Conservation (phyloP, 176 grass and related monocot genomes). For the Oryza glumipatula region DNA sequence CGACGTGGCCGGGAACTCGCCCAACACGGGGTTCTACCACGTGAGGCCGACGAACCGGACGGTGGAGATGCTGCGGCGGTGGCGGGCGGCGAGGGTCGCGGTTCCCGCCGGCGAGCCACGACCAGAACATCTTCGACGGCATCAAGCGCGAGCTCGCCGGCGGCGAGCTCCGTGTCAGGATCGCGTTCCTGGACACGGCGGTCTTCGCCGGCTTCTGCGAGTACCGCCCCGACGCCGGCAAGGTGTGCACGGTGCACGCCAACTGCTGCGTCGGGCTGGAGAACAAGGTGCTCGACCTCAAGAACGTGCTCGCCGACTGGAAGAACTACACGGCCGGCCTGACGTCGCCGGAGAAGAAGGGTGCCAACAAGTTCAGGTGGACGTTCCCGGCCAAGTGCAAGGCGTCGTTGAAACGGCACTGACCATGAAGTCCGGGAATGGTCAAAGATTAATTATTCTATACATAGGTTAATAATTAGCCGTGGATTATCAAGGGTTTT, state of each 20-base stretch:
- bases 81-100: constrained; percentile 41
- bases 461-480: no score
- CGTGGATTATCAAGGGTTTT: no score
- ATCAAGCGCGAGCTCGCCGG: constrained; percentile 46
- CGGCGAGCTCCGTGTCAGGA: background rate
- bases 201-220: constrained; percentile 54
- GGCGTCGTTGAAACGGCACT: background rate
- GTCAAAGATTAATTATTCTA: no score
- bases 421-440: no score
- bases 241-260: constrained; percentile 60
- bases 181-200: constrained; percentile 52
- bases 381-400: background rate
- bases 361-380: background rate
- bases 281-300: constrained; percentile 56
- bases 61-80: constrained; percentile 37
- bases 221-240: constrained; percentile 17
- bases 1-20: constrained; percentile 37
- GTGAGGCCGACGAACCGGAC: constrained; percentile 39
- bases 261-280: constrained; percentile 58
- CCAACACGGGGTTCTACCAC: constrained; percentile 60
- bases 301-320: constrained; percentile 40
- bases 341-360: background rate
- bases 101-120: constrained; percentile 20
- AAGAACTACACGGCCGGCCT: constrained; percentile 46
- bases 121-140: constrained; percentile 47